Base-by-base conservation (phyloP, 1,284 basidiomycete species). In the Sanghuangporus weigelae region DNA sequence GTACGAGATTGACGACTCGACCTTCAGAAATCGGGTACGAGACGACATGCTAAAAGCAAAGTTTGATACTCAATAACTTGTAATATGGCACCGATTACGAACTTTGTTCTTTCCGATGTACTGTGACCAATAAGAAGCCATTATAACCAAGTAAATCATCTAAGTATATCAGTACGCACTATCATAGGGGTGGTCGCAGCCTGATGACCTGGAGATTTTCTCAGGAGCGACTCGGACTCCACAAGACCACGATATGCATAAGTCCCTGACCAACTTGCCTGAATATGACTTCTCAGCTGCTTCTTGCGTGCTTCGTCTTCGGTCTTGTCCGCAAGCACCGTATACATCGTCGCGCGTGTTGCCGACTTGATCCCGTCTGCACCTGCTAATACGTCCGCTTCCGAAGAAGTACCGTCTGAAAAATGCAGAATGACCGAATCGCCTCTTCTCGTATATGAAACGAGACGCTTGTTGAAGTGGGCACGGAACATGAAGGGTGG, bases 71-170 rank as follows among this genome's bases (percentile, higher is more conserved):
- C 31, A n/a, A 7, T 39, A 10, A 56, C n/a, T 3, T 21, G 11
- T 7, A 53, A 50, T 11, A 36, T 12, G 31, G 21, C 35, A 3
- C 16, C 11, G 40, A 6, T 76, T 77, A 69, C 63, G 31, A 61
- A 78, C 79, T 70, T 76, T 79, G 60, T 74, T 71, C 69, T 78
- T 78, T 5, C 79, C 80, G 50, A 74, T 77, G 67, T 79, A 81
- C 79, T 81, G 55, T 19, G 8, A 16, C 42, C 21, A 12, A 7
- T 59, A 36, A 1, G n/a, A 44, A 23, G 44, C 21, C 10, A 7
- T 59, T 36, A 2, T 23, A 44, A 19, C 42, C 14, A 6, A 42
- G 19, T 7, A 16, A 42, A 36, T 7, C n/a, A 48, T 14, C 44
- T 6, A 26, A 10, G 50, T 7, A 31, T 26, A 57, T 12, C 19